Percentiles rank a stretch among this genome's conserved stretches.
Evolutionary conservation across 176 grass and related monocot genomes (phyloP).

Genomic region (Musa troglodytarum): DNA sequence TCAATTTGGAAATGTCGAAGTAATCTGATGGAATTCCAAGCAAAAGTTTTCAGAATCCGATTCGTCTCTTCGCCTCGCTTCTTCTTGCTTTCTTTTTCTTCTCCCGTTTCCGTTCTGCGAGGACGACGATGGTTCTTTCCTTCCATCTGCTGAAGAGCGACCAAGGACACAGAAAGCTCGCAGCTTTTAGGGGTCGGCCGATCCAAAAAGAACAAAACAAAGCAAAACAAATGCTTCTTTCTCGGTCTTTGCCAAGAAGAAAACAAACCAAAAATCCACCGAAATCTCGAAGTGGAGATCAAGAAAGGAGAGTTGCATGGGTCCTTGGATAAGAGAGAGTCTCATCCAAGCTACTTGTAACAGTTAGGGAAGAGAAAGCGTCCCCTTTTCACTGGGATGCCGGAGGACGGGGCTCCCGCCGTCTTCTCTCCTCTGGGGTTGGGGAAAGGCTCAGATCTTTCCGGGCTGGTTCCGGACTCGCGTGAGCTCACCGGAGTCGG

Average conservation of each 20-base stretch:
- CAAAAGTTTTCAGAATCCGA: neutral
- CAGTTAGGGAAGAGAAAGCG: neutral
- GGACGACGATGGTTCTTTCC: neutral
- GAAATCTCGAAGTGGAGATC: neutral
- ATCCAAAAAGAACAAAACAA: neutral
- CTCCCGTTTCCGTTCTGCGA: too few relatives aligned
- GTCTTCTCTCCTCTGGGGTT: too few relatives aligned
- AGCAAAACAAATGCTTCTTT: neutral
- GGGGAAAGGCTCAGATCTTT: neutral
- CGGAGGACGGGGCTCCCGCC: too few relatives aligned
- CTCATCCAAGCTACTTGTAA: neutral
- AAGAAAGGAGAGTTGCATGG: neutral
- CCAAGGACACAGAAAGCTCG: neutral
- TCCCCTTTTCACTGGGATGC: neutral
- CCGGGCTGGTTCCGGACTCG: neutral
- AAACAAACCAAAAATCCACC: neutral
- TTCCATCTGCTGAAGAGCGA: neutral
- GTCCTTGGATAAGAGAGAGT: too few relatives aligned
- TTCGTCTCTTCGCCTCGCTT: neutral
- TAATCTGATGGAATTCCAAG: conserved; percentile 14
- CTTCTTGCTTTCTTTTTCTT: neutral
- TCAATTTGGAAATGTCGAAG: conserved; percentile 6
- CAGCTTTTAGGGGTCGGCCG: neutral
- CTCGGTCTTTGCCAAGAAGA: neutral
- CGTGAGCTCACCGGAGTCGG: neutral